Evolutionary conservation across 495 filamentous ascomycete species (phyloP).

Genomic region (Chaetomium fimeti): DNA sequence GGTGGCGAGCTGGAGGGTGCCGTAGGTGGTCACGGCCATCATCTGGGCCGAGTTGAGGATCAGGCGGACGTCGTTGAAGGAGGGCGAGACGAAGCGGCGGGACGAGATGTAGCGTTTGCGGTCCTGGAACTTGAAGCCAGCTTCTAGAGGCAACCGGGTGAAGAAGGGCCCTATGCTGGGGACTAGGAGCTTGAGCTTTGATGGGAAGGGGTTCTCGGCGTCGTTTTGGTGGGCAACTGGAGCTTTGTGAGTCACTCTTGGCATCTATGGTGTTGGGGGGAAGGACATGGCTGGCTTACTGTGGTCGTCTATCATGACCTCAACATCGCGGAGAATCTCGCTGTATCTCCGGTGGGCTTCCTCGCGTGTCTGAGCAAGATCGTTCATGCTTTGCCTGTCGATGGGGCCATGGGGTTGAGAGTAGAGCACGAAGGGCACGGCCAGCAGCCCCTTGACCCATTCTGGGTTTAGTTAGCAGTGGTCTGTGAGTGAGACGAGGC

Average conservation of each 20-base stretch:
- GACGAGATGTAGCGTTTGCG: constrained; percentile 78
- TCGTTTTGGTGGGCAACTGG: constrained; percentile 68
- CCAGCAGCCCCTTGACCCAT: constrained; percentile 78
- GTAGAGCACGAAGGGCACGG: constrained; percentile 95
- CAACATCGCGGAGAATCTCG: constrained; percentile 94
- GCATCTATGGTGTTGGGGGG: too few relatives aligned
- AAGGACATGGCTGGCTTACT: constrained; percentile 53
- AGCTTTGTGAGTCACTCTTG: constrained; percentile 12
- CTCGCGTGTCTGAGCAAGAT: constrained; percentile 60
- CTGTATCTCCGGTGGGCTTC: constrained; percentile 79
- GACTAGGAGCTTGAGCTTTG: constrained; percentile 90
- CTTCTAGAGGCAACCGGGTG: constrained; percentile 77
- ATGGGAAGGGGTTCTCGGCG: constrained; percentile 59
- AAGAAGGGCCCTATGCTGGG: constrained; percentile 89
- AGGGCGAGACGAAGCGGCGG: constrained; percentile 90
- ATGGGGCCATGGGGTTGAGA: constrained; percentile 87
- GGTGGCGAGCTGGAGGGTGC: constrained; percentile 77
- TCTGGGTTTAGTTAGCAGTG: constrained; percentile 38
- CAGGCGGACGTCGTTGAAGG: constrained; percentile 93
- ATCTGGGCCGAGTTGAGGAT: constrained; percentile 94
- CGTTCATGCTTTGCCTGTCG: constrained; percentile 52
- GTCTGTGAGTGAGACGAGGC: not conserved
- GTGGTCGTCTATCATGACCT: constrained; percentile 86
- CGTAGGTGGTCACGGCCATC: constrained; percentile 70
- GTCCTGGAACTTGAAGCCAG: constrained; percentile 91